Conservation (phyloP, 116 monocot genomes). For the Phalaenopsis hybrid region DNA sequence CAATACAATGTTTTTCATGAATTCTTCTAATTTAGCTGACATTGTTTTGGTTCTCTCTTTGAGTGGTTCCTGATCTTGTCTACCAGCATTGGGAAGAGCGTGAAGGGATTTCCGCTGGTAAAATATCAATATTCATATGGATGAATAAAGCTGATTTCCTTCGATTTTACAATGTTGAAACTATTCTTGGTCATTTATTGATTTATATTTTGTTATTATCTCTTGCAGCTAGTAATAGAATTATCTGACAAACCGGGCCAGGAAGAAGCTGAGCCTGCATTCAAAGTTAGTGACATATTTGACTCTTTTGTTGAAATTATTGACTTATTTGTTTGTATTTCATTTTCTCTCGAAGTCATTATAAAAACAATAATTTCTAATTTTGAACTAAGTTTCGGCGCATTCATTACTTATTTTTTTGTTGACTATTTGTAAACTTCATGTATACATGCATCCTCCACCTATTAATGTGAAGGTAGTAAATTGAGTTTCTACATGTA, state of each 20-base stretch:
- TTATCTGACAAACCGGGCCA: slow-evolving; percentile 86
- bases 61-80: slow-evolving; percentile 40
- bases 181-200: background rate
- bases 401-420: background rate
- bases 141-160: background rate
- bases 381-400: background rate
- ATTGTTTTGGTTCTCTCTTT: slow-evolving; percentile 47
- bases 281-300: slow-evolving; percentile 42
- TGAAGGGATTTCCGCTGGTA: slow-evolving; percentile 69
- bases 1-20: background rate
- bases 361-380: background rate
- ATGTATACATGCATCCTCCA: no score
- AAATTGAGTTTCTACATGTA: no score
- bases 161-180: background rate
- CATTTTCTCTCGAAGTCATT: background rate
- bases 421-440: background rate
- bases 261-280: slow-evolving; percentile 86
- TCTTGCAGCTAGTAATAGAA: slow-evolving; percentile 81
- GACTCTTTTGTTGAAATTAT: background rate
- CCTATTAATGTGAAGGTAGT: no score
- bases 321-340: background rate
- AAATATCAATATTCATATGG: background rate
- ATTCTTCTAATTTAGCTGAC: slow-evolving; percentile 18
- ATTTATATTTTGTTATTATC: slow-evolving; percentile 4
- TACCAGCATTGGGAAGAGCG: slow-evolving; percentile 86